Base-by-base conservation (phyloP, 176 grass and related monocot species). In the Oryza brachyantha region DNA sequence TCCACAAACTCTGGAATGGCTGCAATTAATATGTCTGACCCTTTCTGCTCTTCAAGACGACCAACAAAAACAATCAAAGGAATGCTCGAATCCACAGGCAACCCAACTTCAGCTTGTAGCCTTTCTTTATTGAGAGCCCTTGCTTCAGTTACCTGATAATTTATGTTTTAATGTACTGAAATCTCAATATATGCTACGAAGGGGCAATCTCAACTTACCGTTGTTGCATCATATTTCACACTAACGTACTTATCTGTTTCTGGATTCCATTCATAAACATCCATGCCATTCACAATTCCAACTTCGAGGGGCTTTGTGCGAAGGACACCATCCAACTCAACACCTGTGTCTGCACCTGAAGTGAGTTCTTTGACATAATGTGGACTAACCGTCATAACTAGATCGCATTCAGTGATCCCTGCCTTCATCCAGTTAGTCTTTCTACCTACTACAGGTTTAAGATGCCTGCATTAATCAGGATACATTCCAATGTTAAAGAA, bases 401-500 rank as follows among this genome's bases (percentile, higher is more conserved):
- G n/a, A 64, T 94, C 87, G 48, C 79, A 92, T 48, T 98, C 92
- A 60, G 36, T 79, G 61, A 98, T 90, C 74, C 89, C 95, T 58
- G 83, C 89, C 61, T 94, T 94, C 91, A 98, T 86, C 89, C 95
- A 98, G 76, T 98, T 98, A 57, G 86, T 85, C 80, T 98, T 98
- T 77, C 84, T 86, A 32, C 95, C 89, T 48, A 82, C 63, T 28
- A 94, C 83, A 34, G 95, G 95, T 39, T 88, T 88, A 73, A 78
- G 58, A 79, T 94, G 61, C 37, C 95, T 98, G 88, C 74, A 77
- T 77, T 70, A 24, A 42, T 69, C 21, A 66, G 11, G 9, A 66
- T 28, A 58, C 5, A 2, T 42, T 21, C 19, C 3, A 48, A 57
- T 75, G 22, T 70, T 54, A 79, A 75, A 75, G 31, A 54, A 66